Conservation (phyloP, 2,329 filamentous ascomycete species). For the Fusarium sp. region DNA sequence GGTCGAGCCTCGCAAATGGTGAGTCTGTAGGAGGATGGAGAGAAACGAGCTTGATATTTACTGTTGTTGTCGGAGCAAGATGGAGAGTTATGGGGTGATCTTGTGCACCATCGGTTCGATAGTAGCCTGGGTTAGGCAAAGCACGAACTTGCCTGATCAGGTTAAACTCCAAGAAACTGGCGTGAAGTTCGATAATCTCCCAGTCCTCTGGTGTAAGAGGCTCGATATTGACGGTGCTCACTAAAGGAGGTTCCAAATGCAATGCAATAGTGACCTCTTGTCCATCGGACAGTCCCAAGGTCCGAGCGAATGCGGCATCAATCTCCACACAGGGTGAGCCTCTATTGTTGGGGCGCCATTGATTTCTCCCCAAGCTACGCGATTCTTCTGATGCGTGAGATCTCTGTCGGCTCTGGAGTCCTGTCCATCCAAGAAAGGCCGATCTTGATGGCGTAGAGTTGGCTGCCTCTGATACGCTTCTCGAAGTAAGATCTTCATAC, state of each 20-base stretch:
- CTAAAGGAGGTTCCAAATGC: conserved; percentile 88
- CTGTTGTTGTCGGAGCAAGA: conserved; percentile 92
- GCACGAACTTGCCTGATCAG: conserved; percentile 92
- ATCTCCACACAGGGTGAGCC: background rate
- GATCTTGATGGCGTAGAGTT: background rate
- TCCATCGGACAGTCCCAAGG: conserved; percentile 42
- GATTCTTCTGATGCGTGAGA: background rate
- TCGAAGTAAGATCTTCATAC: background rate
- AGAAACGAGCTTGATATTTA: conserved; percentile 86
- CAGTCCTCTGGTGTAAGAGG: conserved; percentile 94
- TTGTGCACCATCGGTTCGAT: background rate
- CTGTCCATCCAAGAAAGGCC: background rate
- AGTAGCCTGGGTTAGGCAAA: conserved; percentile 77
- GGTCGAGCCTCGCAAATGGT: conserved; percentile 91
- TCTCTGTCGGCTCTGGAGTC: background rate
- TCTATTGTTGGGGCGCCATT: background rate
- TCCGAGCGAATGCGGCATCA: conserved; percentile 73
- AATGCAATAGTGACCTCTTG: conserved; percentile 67
- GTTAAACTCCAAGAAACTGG: conserved; percentile 93
- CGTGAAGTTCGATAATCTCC: conserved; percentile 98
- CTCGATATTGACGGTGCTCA: conserved; percentile 95
- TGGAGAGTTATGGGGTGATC: conserved; percentile 65
- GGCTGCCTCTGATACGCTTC: too few relatives aligned
- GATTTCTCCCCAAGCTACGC: background rate
- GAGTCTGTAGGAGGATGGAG: conserved; percentile 73